These are phyloP conservation scores for Mallotus japonicus DNA, from an alignment of 441 rosid species.

Conservation along the genomic window DNA sequence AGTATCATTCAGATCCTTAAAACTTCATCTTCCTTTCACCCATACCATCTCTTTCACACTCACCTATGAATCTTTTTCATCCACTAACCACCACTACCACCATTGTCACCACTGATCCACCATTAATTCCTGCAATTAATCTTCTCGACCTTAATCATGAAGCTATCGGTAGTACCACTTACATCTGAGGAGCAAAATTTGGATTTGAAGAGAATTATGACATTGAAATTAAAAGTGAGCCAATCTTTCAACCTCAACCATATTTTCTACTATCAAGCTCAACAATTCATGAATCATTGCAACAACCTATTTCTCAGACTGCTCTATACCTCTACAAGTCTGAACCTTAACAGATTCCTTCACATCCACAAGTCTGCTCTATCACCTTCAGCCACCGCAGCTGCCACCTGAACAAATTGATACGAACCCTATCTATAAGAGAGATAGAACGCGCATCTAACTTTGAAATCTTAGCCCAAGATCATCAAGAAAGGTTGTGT, in stretches of 20 bases:
- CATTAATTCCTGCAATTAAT: constrained; percentile 25
- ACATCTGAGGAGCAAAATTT: constrained; percentile 48
- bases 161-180: constrained; percentile 8
- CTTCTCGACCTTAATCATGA: constrained; percentile 20
- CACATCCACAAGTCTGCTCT: constrained; percentile 20
- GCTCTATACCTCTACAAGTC: constrained; percentile 48
- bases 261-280: constrained; percentile 72
- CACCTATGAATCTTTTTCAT: no score
- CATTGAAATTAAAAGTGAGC: constrained; percentile 40
- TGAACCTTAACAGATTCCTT: constrained; percentile 41
- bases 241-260: constrained; percentile 70
- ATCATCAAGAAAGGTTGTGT: no score
- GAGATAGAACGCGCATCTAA: no score
- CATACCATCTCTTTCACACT: no score
- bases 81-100: no score
- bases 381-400: no score
- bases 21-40: no score
- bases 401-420: no score
- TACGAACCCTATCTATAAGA: no score
- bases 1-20: no score
- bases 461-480: no score
- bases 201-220: constrained; percentile 41
- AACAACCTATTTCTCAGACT: constrained; percentile 64
- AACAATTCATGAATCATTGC: constrained; percentile 73
- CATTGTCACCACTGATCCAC: not conserved